A percentile compares a stretch with the other conserved stretches of the same genome.
phyloP scores from a whole-genome alignment of 805 yeast genomes.

The Metschnikowia proteae region DNA sequence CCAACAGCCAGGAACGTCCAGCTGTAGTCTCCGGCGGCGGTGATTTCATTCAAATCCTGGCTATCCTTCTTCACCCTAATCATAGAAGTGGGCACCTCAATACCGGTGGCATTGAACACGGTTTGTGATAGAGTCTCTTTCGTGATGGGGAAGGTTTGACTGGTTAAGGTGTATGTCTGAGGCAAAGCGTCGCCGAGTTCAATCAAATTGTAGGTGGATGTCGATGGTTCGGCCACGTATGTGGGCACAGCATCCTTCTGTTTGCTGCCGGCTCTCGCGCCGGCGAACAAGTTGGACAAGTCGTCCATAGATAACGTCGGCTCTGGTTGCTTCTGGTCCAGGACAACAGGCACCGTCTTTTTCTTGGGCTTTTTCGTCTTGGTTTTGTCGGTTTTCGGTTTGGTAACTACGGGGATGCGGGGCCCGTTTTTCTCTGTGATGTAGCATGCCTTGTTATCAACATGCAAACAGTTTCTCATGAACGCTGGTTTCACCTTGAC shows the following conservation, averaged over 20 bases:
- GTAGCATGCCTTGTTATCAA: constrained; percentile 70
- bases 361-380: constrained; percentile 8
- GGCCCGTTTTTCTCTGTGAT: constrained; percentile 39
- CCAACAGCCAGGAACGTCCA: constrained; percentile 29
- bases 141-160: constrained; percentile 25
- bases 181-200: constrained; percentile 35
- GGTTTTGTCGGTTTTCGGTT: constrained; percentile 1
- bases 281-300: constrained; percentile 33
- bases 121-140: constrained; percentile 22
- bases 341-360: constrained; percentile 1
- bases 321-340: not conserved
- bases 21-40: constrained; percentile 25
- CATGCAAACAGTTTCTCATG: constrained; percentile 78
- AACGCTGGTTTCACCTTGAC: constrained; percentile 70
- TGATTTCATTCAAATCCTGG: constrained; percentile 17
- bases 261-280: constrained; percentile 19
- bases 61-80: constrained; percentile 19
- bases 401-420: constrained; percentile 39
- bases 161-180: constrained; percentile 18
- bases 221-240: constrained; percentile 18
- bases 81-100: constrained; percentile 24
- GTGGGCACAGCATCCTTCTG: constrained; percentile 5
- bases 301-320: constrained; percentile 37
- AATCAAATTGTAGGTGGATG: constrained; percentile 22
- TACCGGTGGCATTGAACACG: constrained; percentile 31